Base-by-base conservation (phyloP, 2,329 filamentous ascomycete genomes). In the Neopestalotiopsis sp. region DNA sequence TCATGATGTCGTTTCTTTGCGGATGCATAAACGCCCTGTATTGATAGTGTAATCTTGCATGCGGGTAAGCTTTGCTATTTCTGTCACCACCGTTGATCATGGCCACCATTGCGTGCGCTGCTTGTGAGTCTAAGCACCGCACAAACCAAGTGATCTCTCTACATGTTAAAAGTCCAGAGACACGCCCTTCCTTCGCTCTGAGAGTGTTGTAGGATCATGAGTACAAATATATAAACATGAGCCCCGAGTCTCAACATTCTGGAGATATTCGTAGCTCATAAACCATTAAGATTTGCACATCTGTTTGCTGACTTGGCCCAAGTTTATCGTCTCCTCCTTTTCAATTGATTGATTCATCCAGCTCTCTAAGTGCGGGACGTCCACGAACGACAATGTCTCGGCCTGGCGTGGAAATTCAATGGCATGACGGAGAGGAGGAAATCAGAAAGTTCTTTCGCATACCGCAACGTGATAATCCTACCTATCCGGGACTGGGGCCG, bases 371-470 rank as follows among this genome's bases (percentile, higher is more conserved):
- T 38, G 34, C 6, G 30, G 30, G n/a, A 20, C 59, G n/a, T 13
- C 9, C 28, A 14, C 14, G 34, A 62, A 38, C 52, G 10, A 30
- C n/a, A 24, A 66, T 66, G 63, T 42, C 63, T n/a, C 28, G 14
- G 34, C 30, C 56, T 5, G 42, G 32, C 10, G 9, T 66, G 24
- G 45, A 34, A n/a, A 24, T 12, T 14, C 20, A 45, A 10, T 94
- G 88, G 84, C 90, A 93, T 78, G 78, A 85, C 10, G 92, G 93
- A 73, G 93, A 95, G 79, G 75, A 83, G 57, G 84, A 85, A 63
- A 88, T 95, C 79, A 92, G 92, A 68, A 77, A 81, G 17, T 83
- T 90, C 4, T 85, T 95, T 68, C 85, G 82, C 42, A 83, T 91
- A 0, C 89, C 90, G 0, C 77, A 80, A 17, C 70, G 68, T 17